Conservation (phyloP, 1,139 yeast genomes). For the Candida buenavistaensis region DNA sequence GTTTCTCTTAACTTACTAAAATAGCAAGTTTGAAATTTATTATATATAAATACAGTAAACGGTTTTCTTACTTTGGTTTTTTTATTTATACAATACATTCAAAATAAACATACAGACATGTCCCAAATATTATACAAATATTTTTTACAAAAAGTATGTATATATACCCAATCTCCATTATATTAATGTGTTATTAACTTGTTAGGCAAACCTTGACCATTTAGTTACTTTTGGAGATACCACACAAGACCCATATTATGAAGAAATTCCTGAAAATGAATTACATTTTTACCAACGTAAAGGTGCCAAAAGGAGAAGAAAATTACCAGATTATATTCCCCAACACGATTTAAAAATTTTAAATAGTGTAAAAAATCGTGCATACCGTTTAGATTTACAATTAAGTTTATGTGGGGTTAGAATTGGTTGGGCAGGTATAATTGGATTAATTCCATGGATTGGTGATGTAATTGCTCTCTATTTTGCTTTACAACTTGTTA, state of each 20-base stretch:
- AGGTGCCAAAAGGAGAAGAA: conserved; percentile 48
- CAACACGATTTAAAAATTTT: conserved; percentile 52
- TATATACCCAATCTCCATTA: no score
- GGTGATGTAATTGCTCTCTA: conserved; percentile 55
- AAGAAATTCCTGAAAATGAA: conserved; percentile 49
- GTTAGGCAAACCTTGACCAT: conserved; percentile 40
- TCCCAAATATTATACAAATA: conserved; percentile 22
- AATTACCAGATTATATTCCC: conserved; percentile 57
- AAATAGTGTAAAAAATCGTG: conserved; percentile 55
- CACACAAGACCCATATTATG: conserved; percentile 47
- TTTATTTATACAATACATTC: no score
- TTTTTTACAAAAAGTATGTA: conserved; percentile 43
- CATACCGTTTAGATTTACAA: conserved; percentile 64
- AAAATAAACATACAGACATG: conserved; percentile 16
- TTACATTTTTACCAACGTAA: conserved; percentile 45
- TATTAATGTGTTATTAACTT: no score
- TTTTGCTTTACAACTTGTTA: conserved; percentile 51
- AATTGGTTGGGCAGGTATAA: conserved; percentile 71
- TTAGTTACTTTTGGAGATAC: conserved; percentile 35
- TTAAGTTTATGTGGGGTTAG: conserved; percentile 64
- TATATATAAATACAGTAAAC: no score
- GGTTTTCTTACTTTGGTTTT: no score
- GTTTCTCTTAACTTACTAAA: no score
- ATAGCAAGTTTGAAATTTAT: background rate
- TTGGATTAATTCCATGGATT: conserved; percentile 67